These are phyloP conservation scores for Picochlorum sp. DNA, from an alignment of 139 green algal species.

Conservation along the genomic window DNA sequence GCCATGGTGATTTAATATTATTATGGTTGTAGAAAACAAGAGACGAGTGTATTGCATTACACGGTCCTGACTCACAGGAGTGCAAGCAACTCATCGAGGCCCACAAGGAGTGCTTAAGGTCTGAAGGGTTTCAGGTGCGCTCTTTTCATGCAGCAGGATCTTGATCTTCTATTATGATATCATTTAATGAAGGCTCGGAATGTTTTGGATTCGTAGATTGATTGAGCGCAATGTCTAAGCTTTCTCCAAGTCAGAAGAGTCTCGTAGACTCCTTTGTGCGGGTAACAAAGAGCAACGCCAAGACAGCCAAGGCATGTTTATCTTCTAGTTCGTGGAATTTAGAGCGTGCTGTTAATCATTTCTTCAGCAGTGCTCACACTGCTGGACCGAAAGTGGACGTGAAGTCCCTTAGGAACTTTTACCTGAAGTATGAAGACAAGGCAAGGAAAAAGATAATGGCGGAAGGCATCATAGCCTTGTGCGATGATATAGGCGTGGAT, in stretches of 20 bases:
- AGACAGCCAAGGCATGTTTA: slow-evolving; percentile 11
- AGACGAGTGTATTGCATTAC: slow-evolving; percentile 53
- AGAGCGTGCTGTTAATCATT: slow-evolving; percentile 34
- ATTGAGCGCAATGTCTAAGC: slow-evolving; percentile 3
- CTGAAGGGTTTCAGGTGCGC: slow-evolving; percentile 81
- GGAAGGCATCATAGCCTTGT: slow-evolving; percentile 63
- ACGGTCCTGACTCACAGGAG: slow-evolving; percentile 57
- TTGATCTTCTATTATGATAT: neutral
- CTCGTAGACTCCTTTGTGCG: slow-evolving; percentile 30
- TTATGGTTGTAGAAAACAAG: slow-evolving; percentile 24
- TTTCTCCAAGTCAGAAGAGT: slow-evolving; percentile 30
- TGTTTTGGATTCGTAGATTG: neutral
- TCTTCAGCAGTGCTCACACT: neutral
- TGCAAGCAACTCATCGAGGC: slow-evolving; percentile 78
- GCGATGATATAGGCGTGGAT: slow-evolving; percentile 66
- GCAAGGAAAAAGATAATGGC: slow-evolving; percentile 31
- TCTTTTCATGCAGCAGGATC: neutral
- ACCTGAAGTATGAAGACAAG: neutral
- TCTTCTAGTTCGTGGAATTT: slow-evolving; percentile 26
- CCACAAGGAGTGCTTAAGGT: slow-evolving; percentile 77
- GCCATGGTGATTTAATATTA: neutral
- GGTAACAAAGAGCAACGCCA: slow-evolving; percentile 25
- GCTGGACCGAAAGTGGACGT: neutral
- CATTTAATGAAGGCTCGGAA: neutral
- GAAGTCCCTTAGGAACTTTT: neutral